These are phyloP conservation scores for Penicillium diatomitis DNA, from an alignment of 495 filamentous ascomycete genomes.

Conservation along the genomic window DNA sequence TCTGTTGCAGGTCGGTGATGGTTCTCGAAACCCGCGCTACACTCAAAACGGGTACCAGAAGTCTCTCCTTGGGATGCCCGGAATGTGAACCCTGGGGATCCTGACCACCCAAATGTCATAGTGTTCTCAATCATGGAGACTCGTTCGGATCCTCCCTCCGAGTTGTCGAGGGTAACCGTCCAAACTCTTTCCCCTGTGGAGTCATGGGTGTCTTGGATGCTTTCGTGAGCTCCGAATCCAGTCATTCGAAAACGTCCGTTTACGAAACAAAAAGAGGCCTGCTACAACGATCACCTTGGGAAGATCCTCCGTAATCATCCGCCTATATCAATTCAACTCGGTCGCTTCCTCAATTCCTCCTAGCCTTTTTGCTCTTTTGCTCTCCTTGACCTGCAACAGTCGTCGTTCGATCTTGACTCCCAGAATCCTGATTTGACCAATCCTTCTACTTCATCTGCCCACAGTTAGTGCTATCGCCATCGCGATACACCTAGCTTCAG, in stretches of 20 bases:
- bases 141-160: neutral
- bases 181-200: neutral
- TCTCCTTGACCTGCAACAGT: constrained; percentile 6
- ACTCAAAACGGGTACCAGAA: constrained; percentile 15
- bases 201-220: neutral
- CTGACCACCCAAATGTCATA: neutral
- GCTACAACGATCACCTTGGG: neutral
- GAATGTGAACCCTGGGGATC: constrained; percentile 10
- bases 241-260: constrained; percentile 16
- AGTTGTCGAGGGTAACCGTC: neutral
- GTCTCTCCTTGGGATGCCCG: constrained; percentile 2
- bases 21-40: neutral
- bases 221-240: constrained; percentile 21
- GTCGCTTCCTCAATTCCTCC: constrained; percentile 16
- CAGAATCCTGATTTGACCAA: neutral
- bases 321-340: constrained; percentile 21
- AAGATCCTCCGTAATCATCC: neutral
- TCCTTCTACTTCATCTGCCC: neutral
- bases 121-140: neutral
- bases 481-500: neutral
- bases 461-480: neutral
- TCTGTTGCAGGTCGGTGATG: neutral
- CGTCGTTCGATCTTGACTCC: neutral
- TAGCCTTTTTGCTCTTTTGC: constrained; percentile 7
- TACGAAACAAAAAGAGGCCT: neutral